phyloP scores from a whole-genome alignment of 139 green algal genomes.

The Coccomyxa sp. region DNA sequence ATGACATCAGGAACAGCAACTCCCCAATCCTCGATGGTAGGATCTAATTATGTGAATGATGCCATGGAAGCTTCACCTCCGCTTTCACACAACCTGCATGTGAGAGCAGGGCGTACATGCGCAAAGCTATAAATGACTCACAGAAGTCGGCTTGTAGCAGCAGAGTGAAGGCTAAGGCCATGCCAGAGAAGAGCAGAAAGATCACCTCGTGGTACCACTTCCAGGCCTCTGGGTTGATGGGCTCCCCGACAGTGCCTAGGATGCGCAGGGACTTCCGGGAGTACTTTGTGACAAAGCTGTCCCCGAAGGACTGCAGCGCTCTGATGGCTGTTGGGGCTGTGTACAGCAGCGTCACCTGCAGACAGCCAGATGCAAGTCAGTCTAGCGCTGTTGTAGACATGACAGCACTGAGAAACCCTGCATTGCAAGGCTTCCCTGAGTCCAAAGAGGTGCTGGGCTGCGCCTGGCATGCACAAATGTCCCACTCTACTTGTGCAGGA shows the following conservation, averaged over 20 bases:
- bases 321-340: conserved; percentile 92
- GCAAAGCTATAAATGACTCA: neutral
- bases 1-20: no score
- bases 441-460: no score
- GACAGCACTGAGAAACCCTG: no score
- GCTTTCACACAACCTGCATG: neutral
- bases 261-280: conserved; percentile 56
- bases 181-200: neutral
- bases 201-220: conserved; percentile 84
- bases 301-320: conserved; percentile 78
- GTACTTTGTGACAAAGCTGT: conserved; percentile 61
- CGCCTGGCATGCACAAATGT: no score
- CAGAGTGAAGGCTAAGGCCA: neutral
- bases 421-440: no score
- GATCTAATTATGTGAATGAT: no score
- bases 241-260: conserved; percentile 95
- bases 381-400: no score
- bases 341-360: conserved; percentile 81
- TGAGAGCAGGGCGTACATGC: neutral
- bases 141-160: neutral
- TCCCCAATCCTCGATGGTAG: no score
- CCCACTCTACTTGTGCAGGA: no score
- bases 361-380: no score
- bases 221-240: conserved; percentile 98
- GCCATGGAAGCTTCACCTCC: neutral